Evolutionary conservation across 345 rosid species (phyloP).

Genomic region (Citrus sp.): DNA sequence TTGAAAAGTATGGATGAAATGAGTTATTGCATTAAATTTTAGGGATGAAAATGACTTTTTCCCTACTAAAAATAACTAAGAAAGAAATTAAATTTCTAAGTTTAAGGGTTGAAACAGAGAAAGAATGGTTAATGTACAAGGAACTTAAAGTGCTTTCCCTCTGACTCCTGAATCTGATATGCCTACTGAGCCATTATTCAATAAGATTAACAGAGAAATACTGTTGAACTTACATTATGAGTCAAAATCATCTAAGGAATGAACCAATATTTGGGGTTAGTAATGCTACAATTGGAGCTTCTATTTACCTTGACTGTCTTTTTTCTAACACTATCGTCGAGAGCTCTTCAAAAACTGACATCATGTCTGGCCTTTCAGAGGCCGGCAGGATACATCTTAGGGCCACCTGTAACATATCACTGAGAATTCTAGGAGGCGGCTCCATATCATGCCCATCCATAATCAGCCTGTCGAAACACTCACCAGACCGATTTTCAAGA

Average conservation of each 20-base stretch:
- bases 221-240: neutral
- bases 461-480: conserved; percentile 65
- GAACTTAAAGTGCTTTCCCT: neutral
- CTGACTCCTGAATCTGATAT: neutral
- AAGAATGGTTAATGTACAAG: conserved; percentile 10
- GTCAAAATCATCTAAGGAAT: neutral
- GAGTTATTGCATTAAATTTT: too few species aligned
- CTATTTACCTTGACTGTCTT: conserved; percentile 11
- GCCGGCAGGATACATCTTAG: conserved; percentile 71
- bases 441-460: conserved; percentile 18
- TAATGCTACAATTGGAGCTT: neutral
- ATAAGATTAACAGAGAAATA: neutral
- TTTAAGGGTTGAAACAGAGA: neutral
- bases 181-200: conserved; percentile 20
- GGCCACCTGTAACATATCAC: conserved; percentile 58
- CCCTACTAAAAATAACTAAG: too few species aligned
- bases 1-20: too few species aligned
- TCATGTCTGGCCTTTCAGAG: conserved; percentile 80
- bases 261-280: conserved; percentile 23
- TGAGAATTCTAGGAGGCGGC: conserved; percentile 30
- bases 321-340: conserved; percentile 22
- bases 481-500: conserved; percentile 40
- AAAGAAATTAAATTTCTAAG: neutral
- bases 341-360: conserved; percentile 59
- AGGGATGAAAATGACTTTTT: too few species aligned